phyloP scores from a whole-genome alignment of 2,329 filamentous ascomycete genomes.

The Calonectria henricotiae region DNA sequence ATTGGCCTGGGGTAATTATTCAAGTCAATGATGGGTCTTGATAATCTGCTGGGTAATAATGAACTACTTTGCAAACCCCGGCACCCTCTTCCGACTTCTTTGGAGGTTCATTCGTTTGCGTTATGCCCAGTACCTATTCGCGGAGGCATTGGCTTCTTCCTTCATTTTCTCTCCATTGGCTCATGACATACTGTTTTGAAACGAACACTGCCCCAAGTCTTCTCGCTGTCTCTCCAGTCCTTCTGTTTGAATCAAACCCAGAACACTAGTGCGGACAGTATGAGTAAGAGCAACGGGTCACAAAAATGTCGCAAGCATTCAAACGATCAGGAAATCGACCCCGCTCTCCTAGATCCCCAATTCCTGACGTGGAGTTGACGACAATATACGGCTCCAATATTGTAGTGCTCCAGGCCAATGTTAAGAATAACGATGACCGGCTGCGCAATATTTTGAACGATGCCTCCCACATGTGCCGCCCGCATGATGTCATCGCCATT shows the following conservation, averaged over 20 bases:
- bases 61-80: neutral
- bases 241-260: too few relatives aligned
- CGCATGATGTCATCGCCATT: slow-evolving; percentile 2
- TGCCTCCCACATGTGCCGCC: neutral
- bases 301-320: neutral
- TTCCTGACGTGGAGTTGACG: neutral
- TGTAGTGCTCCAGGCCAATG: neutral
- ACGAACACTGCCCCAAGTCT: too few relatives aligned
- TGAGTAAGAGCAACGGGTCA: neutral
- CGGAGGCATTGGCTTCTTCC: too few relatives aligned
- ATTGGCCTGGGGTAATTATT: neutral
- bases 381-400: neutral
- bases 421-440: neutral
- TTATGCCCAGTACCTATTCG: too few relatives aligned
- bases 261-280: too few relatives aligned
- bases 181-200: too few relatives aligned
- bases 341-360: neutral
- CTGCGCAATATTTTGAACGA: neutral
- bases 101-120: too few relatives aligned
- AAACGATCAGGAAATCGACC: neutral
- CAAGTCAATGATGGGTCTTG: neutral
- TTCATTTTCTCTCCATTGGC: too few relatives aligned
- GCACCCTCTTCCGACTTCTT: too few relatives aligned
- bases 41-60: neutral
- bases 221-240: too few relatives aligned